Evolutionary conservation across 1,139 yeast species (phyloP), one percentile per base, ranked within the genome.

Genomic region (Nakaseomyces uthaithaninus): DNA sequence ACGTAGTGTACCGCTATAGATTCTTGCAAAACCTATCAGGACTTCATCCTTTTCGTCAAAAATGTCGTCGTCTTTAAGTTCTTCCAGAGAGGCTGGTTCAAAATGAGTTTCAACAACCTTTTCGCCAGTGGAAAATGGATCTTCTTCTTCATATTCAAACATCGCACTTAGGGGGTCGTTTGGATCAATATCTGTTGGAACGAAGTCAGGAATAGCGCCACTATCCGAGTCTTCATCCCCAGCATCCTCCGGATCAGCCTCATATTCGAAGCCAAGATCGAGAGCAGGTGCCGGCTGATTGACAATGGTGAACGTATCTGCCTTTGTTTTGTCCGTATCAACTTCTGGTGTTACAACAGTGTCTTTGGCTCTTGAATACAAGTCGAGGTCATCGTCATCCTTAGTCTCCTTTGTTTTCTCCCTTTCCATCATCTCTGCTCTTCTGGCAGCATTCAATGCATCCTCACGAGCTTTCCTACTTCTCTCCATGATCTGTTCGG

Each of bases 11-110:
- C 99, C 99, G 42, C 95, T 80, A 57, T 80, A 93, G 0, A 93
- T 73, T 54, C 99, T 75, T 0, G 95, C 79, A 59, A 91, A 85
- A 0, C 94, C 98, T 47, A 91, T 75, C 41, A 89, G 63, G 1
- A 77, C 78, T 56, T 84, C 94, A 28, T 69, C 66, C 3, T 62
- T 59, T 26, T 71, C 71, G 19, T 68, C 73, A 12, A 67, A 69
- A 10, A 67, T 71, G 18, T 68, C 73, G 4, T 67, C 73, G 9
- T 63, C 72, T 8, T 62, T 70, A 16, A 63, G 65, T 16, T 65
- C 68, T 40, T 62, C 68, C 16, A 57, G 66, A 14, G 40, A 18
- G 12, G 35, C 42, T 9, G 30, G 33, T 24, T 24, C 26, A 16
- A 50, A 53, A 34, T 64, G 69, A 25, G 48, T 54, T 36, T 47